A percentile compares a stretch with the other conserved stretches of the same genome.
Evolutionary conservation across 768 basidiomycete genomes (phyloP).

Genomic region (Coprinopsis strossmayeri): DNA sequence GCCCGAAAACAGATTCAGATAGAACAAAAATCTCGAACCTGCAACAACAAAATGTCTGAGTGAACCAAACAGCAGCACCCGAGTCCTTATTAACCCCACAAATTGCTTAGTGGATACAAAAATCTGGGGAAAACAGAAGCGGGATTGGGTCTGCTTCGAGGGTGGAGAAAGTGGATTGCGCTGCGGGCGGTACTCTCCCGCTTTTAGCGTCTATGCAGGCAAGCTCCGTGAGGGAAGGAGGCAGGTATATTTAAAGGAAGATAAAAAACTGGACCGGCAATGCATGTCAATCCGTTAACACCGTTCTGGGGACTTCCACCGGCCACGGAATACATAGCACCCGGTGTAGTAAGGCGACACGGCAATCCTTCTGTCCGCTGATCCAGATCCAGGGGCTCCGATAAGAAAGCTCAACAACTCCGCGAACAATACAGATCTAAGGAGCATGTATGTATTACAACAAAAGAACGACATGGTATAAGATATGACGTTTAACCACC

Average conservation of each 20-base stretch:
- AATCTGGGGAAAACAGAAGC: no score
- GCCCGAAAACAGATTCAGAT: not conserved
- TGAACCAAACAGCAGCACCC: not conserved
- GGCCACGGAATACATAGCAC: not conserved
- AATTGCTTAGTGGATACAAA: not conserved
- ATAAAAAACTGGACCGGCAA: not conserved
- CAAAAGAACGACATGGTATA: conserved; percentile 13
- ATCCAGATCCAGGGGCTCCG: not conserved
- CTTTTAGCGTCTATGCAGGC: not conserved
- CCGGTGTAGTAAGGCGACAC: not conserved
- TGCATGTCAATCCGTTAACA: not conserved
- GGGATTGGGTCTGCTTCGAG: no score
- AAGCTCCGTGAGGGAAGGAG: not conserved
- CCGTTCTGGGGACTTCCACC: not conserved
- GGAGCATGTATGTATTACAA: conserved; percentile 12
- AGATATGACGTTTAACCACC: conserved; percentile 39
- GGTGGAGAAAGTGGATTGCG: not conserved
- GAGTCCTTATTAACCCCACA: not conserved
- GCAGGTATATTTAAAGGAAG: not conserved
- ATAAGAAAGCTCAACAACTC: not conserved
- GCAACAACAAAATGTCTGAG: not conserved
- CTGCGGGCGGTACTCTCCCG: not conserved
- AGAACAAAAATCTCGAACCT: conserved; percentile 5
- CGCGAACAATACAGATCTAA: not conserved
- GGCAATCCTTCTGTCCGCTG: not conserved